Percentiles rank a stretch among this genome's conserved stretches.
Conservation (phyloP, 2,329 filamentous ascomycete species). For the Neoscytalidium dimidiatum region DNA sequence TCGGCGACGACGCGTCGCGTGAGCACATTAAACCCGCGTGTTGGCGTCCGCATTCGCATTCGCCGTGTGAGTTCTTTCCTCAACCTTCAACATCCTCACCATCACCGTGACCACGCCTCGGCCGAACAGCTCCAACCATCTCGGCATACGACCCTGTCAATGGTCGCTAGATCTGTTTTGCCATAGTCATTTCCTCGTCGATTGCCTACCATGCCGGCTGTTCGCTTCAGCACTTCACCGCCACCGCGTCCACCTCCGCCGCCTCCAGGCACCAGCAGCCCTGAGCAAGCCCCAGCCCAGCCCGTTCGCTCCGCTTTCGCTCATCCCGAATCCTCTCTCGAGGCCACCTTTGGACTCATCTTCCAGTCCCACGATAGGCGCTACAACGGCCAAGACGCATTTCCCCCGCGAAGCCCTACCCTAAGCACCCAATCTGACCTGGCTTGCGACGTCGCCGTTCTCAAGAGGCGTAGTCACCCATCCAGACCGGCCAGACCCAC, state of each 20-base stretch:
- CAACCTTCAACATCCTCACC: not conserved
- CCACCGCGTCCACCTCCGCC: not conserved
- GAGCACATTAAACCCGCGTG: not conserved
- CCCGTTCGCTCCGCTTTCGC: constrained; percentile 2
- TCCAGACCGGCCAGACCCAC: constrained; percentile 2
- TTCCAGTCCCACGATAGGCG: constrained; percentile 7
- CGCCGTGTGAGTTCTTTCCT: not conserved
- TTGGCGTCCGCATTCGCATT: not conserved
- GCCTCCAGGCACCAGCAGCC: not conserved
- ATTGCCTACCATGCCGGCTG: constrained; percentile 5
- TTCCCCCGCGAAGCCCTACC: not conserved
- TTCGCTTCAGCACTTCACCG: constrained; percentile 16
- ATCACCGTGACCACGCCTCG: not conserved
- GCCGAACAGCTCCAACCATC: not conserved
- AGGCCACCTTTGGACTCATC: constrained; percentile 11
- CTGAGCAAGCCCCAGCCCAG: not conserved
- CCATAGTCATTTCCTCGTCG: not conserved
- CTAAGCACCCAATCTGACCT: not conserved
- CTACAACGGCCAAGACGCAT: constrained; percentile 4
- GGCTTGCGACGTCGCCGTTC: not conserved
- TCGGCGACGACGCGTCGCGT: not conserved
- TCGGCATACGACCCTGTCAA: not conserved
- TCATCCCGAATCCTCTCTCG: not conserved
- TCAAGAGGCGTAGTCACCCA: not conserved
- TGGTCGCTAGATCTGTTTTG: not conserved